Base-by-base conservation (phyloP, 352 stramenopile species). In the Discostella stelligera region DNA sequence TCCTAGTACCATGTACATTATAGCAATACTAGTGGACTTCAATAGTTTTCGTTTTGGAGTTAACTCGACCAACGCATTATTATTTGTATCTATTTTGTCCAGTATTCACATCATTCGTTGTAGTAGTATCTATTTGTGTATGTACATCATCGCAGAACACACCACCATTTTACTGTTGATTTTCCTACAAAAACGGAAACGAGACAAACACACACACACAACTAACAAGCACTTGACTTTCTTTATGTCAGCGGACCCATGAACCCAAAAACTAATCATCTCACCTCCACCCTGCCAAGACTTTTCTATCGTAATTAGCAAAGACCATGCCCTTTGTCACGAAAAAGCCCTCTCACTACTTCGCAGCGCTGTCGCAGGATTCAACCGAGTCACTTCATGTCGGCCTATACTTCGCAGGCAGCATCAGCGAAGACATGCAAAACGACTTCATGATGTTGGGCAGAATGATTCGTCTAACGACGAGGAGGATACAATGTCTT, bases 321-420 rank as follows among this genome's bases (percentile, higher is more conserved):
- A 32, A 39, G 32, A 65, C 9, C 13, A 81, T 81, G 74, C 66
- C 68, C 0, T 77, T 73, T 32, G 60, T 77, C 13, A 74, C 66
- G 25, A 76, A 77, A 50, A 81, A 81, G 41, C 74, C 74, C 0
- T 48, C 53, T 60, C 37, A 71, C 50, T 81, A 81, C 61, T 52
- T 77, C 59, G 30, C 66, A 16, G 66, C 68, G 6, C 60, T 81
- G 6, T 7, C 56, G 13, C 46, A 77, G 59, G 58, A 74, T 16
- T 73, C 74, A 21, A 64, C 20, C 18, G 60, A 81, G 11, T 52
- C 63, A 4, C 32, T 81, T 18, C 68, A 81, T 58, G 58, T 81
- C 41, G 73, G 73, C 46, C 61, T 81, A 11, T 75, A 52, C 53
- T 65, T 76, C n/a, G 54, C 39, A 18, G 41, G 49, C 11, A 72